phyloP scores from a whole-genome alignment of 2,329 filamentous ascomycete species.

The Fusarium clavum region DNA sequence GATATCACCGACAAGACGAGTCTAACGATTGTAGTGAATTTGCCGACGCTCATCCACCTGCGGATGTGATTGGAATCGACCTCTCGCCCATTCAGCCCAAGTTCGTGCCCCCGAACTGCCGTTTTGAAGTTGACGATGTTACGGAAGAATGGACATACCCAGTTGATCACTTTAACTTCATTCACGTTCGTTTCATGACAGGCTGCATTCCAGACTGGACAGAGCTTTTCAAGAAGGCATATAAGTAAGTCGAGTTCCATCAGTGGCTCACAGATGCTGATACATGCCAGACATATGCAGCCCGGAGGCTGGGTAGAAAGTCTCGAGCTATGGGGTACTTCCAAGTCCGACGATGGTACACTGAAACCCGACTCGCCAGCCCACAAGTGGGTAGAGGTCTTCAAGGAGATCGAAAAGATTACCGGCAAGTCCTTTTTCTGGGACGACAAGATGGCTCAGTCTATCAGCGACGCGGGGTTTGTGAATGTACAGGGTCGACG shows the following conservation, averaged over 20 bases:
- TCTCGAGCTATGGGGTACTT: constrained; percentile 35
- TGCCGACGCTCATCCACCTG: constrained; percentile 58
- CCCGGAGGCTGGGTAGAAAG: constrained; percentile 41
- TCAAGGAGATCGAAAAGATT: constrained; percentile 12
- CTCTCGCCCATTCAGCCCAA: constrained; percentile 69
- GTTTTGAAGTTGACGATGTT: constrained; percentile 73
- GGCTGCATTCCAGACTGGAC: constrained; percentile 67
- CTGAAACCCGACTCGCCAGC: constrained; percentile 12
- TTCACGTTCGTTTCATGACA: constrained; percentile 67
- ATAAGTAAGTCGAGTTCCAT: constrained; percentile 54
- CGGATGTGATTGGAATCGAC: constrained; percentile 64
- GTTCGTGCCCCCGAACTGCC: constrained; percentile 70
- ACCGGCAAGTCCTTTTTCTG: constrained; percentile 30
- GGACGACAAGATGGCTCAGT: constrained; percentile 8
- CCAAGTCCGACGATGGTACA: constrained; percentile 44
- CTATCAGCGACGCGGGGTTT: constrained; percentile 5
- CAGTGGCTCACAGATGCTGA: constrained; percentile 46
- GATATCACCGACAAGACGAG: background rate
- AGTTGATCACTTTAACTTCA: constrained; percentile 64
- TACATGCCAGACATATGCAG: constrained; percentile 10
- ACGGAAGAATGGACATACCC: constrained; percentile 62
- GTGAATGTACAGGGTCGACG: constrained; percentile 9
- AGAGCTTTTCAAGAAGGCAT: constrained; percentile 60
- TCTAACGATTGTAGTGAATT: constrained; percentile 38
- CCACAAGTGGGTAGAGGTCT: constrained; percentile 23